Conservation (phyloP, 2,329 filamentous ascomycete genomes). For the Graphiopsis chlorocephala region DNA sequence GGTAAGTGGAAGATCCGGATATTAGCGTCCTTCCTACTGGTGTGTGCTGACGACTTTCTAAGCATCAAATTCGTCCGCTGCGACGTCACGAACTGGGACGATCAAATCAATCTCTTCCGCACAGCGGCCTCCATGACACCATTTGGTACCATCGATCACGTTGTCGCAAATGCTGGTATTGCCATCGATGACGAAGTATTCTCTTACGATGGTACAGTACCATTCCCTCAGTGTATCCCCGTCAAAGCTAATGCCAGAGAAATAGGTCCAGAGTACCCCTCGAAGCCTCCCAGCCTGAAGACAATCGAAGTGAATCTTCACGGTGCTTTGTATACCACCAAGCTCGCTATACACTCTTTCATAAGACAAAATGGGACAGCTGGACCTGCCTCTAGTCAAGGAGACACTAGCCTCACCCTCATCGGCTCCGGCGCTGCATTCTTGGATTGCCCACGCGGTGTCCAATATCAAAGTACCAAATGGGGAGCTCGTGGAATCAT, state of each 20-base stretch:
- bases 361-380: constrained; percentile 31
- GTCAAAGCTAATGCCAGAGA: not conserved
- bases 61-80: constrained; percentile 24
- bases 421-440: constrained; percentile 19
- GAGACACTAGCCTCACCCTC: constrained; percentile 21
- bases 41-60: constrained; percentile 20
- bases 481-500: constrained; percentile 41
- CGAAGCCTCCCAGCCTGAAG: constrained; percentile 28
- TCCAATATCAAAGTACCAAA: constrained; percentile 39
- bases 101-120: constrained; percentile 22
- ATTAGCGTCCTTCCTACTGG: not conserved
- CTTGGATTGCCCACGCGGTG: constrained; percentile 25
- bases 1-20: constrained; percentile 16
- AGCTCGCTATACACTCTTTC: constrained; percentile 31
- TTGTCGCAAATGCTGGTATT: constrained; percentile 22
- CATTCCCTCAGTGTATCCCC: not conserved
- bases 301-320: constrained; percentile 21
- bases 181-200: constrained; percentile 17
- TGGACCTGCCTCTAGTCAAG: constrained; percentile 12
- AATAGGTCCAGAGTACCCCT: constrained; percentile 17
- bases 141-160: constrained; percentile 21
- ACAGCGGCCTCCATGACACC: constrained; percentile 13
- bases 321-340: constrained; percentile 22
- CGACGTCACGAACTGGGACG: constrained; percentile 23
- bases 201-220: constrained; percentile 12